Conservation (phyloP, 208 protist species). For the Leishmania guyanensis region DNA sequence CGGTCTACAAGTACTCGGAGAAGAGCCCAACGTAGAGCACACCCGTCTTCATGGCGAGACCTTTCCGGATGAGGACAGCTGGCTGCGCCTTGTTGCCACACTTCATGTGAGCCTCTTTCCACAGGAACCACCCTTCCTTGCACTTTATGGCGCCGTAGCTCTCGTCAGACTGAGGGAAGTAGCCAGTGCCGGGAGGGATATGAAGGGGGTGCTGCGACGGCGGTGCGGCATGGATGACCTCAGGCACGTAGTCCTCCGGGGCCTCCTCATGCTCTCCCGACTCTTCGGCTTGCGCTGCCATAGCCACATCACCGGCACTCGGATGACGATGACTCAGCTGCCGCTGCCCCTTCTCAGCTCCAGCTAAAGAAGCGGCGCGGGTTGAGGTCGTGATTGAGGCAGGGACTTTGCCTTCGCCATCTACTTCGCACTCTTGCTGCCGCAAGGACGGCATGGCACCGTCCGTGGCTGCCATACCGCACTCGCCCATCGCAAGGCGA, state of each 20-base stretch:
- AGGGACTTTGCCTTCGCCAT: background rate
- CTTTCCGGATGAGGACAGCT: conserved; percentile 73
- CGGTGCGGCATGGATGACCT: conserved; percentile 42
- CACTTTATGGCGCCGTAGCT: conserved; percentile 78
- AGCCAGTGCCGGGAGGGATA: conserved; percentile 76
- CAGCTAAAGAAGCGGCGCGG: background rate
- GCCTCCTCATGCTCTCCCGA: conserved; percentile 34
- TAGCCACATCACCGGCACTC: background rate
- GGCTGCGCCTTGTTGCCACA: conserved; percentile 55
- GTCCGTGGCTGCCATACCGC: background rate
- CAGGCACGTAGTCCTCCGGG: conserved; percentile 44
- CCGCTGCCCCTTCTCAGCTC: background rate
- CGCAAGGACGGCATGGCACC: background rate
- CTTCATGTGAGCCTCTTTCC: conserved; percentile 67
- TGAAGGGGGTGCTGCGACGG: conserved; percentile 24
- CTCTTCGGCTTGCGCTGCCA: conserved; percentile 11
- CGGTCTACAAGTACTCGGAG: conserved; percentile 41
- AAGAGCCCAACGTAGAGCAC: conserved; percentile 79
- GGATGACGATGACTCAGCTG: background rate
- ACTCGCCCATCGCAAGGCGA: background rate
- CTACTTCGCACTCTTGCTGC: background rate
- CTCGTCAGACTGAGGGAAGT: conserved; percentile 67
- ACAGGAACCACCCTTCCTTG: conserved; percentile 78
- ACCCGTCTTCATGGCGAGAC: conserved; percentile 84
- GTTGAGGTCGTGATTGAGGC: background rate